These are phyloP conservation scores for Aspergillus hancockii DNA, from an alignment of 495 filamentous ascomycete genomes.

Conservation along the genomic window DNA sequence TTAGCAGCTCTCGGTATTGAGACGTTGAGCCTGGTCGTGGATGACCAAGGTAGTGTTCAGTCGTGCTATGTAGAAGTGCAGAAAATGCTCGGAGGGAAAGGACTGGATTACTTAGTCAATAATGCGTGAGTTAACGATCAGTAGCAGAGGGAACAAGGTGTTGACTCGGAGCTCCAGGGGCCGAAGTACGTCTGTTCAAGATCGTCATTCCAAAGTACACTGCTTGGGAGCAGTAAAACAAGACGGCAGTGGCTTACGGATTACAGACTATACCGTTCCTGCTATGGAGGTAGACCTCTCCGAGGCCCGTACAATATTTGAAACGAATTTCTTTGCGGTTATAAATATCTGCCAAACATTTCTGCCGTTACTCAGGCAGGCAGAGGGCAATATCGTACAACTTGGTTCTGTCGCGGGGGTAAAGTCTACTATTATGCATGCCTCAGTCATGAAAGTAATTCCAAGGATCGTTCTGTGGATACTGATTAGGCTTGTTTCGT, in stretches of 20 bases:
- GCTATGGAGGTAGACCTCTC: slow-evolving; percentile 55
- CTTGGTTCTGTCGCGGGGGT: slow-evolving; percentile 59
- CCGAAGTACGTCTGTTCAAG: slow-evolving; percentile 33
- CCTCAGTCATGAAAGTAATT: neutral
- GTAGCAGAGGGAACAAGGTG: neutral
- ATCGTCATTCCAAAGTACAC: neutral
- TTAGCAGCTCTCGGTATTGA: slow-evolving; percentile 51
- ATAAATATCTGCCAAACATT: slow-evolving; percentile 62
- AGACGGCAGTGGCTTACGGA: slow-evolving; percentile 10
- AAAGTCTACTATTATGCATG: slow-evolving; percentile 12
- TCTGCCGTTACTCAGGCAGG: slow-evolving; percentile 56
- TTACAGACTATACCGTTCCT: slow-evolving; percentile 59
- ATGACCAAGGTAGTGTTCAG: slow-evolving; percentile 46
- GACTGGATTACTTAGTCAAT: slow-evolving; percentile 61
- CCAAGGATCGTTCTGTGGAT: neutral
- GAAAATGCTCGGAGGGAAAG: slow-evolving; percentile 40
- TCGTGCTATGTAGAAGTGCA: slow-evolving; percentile 44
- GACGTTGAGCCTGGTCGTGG: slow-evolving; percentile 55
- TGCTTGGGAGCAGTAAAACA: neutral
- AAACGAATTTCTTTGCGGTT: slow-evolving; percentile 61
- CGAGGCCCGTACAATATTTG: slow-evolving; percentile 54
- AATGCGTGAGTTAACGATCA: slow-evolving; percentile 51
- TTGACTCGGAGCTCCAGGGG: slow-evolving; percentile 30
- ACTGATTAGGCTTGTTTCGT: neutral
- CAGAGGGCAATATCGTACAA: slow-evolving; percentile 62